Conservation (phyloP, 2,329 filamentous ascomycete species). For the Botrytis tulipae region DNA sequence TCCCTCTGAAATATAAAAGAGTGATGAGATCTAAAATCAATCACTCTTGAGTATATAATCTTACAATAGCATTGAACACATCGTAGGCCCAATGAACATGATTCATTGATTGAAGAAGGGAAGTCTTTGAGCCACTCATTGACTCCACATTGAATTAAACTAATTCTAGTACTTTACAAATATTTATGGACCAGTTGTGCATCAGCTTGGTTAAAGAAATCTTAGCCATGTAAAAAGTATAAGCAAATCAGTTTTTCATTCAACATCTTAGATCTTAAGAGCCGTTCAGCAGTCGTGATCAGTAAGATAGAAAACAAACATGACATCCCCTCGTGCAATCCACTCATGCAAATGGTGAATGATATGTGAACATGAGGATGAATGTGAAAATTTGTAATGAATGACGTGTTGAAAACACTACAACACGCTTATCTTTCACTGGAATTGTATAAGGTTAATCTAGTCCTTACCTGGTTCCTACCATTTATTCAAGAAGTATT, state of each 20-base stretch:
- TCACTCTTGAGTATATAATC: rapidly evolving
- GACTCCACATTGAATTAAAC: too few relatives aligned
- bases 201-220: not conserved
- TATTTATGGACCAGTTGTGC: not conserved
- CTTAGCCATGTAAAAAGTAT: not conserved
- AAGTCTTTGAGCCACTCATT: not conserved
- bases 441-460: not conserved
- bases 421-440: not conserved
- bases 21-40: not conserved
- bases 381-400: not conserved
- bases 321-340: not conserved
- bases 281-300: not conserved
- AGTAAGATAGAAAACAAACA: not conserved
- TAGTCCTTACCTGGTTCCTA: not conserved
- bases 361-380: too few relatives aligned
- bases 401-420: rapidly evolving
- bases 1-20: not conserved
- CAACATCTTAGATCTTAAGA: not conserved
- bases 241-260: not conserved
- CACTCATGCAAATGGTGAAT: not conserved
- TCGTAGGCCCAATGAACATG: not conserved
- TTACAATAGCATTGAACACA: not conserved
- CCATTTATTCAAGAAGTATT: not conserved
- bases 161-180: not conserved
- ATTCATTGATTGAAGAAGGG: not conserved